These are phyloP conservation scores for Fusarium papillatum DNA, from an alignment of 2,329 filamentous ascomycete genomes.

Conservation along the genomic window DNA sequence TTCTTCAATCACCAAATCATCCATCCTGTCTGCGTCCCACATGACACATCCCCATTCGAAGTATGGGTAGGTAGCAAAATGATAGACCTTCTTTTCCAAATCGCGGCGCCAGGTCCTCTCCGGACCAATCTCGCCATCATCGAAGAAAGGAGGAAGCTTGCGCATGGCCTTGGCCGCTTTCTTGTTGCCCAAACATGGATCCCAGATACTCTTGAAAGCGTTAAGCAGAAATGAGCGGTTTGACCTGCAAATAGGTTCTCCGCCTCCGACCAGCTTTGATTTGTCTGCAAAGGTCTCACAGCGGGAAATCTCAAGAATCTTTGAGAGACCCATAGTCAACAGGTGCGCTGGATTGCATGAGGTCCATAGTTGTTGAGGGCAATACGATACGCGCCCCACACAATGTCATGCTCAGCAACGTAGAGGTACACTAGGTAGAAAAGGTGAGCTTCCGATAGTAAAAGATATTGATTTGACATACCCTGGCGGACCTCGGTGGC, in stretches of 20 bases:
- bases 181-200: not conserved
- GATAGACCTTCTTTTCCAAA: not conserved
- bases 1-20: not conserved
- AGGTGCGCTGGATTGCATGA: not conserved
- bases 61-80: not conserved
- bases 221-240: not conserved
- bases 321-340: not conserved
- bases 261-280: not conserved
- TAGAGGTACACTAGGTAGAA: not conserved
- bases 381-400: not conserved
- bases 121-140: not conserved
- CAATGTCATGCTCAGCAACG: not conserved
- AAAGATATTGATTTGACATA: not conserved
- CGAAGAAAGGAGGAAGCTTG: not conserved
- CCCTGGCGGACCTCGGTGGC: not conserved
- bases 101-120: not conserved
- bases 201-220: not conserved
- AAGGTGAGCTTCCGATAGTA: rapidly evolving
- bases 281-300: not conserved
- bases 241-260: not conserved
- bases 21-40: not conserved
- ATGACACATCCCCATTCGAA: not conserved
- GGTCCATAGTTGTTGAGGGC: not conserved
- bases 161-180: not conserved
- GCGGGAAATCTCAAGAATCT: not conserved